Evolutionary conservation across 2,329 filamentous ascomycete species (phyloP).

Genomic region (Clonostachys rosea): DNA sequence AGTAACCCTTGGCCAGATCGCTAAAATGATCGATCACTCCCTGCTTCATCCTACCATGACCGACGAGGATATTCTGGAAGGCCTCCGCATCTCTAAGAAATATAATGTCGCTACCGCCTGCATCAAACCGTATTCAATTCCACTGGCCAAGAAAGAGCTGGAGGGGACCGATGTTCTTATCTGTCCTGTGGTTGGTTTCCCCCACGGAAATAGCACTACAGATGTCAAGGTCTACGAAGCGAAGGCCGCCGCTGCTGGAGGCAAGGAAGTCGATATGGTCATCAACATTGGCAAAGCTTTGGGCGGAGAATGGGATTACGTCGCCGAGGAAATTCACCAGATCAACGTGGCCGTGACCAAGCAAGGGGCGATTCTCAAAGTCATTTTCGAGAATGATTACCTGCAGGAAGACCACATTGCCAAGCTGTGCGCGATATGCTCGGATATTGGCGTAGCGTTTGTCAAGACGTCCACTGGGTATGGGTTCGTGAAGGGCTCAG

Average conservation of each 20-base stretch:
- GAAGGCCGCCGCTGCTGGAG: conserved; percentile 36
- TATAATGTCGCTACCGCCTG: conserved; percentile 51
- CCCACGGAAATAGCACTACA: conserved; percentile 52
- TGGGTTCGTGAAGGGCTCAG: conserved; percentile 50
- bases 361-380: conserved; percentile 45
- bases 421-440: conserved; percentile 50
- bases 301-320: conserved; percentile 51
- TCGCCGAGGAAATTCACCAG: conserved; percentile 41
- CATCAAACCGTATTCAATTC: conserved; percentile 51
- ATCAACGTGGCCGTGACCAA: conserved; percentile 42
- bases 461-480: conserved; percentile 59
- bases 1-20: conserved; percentile 39
- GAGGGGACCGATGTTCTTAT: conserved; percentile 41
- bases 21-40: conserved; percentile 56
- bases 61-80: conserved; percentile 43
- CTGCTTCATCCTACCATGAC: conserved; percentile 59
- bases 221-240: conserved; percentile 51
- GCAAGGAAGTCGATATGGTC: conserved; percentile 55
- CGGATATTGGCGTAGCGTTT: conserved; percentile 43
- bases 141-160: conserved; percentile 40
- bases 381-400: conserved; percentile 61
- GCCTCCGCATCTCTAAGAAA: conserved; percentile 39
- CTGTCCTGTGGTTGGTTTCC: conserved; percentile 58
- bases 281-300: conserved; percentile 55
- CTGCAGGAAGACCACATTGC: conserved; percentile 43